Base-by-base conservation (phyloP, 2,329 filamentous ascomycete species). In the Ascochyta pisi region DNA sequence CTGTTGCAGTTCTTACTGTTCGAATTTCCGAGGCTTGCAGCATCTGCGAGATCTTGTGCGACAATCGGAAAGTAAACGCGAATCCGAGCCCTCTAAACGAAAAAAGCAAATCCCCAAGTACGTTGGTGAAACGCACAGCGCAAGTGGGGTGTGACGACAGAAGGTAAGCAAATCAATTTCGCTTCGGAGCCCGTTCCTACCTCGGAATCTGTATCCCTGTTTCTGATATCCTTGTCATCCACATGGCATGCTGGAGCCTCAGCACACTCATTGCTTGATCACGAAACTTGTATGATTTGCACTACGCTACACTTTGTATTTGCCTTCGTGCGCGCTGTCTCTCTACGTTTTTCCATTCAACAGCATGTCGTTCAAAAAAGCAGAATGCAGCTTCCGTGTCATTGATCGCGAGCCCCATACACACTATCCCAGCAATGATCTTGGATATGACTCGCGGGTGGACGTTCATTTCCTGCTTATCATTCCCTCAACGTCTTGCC, bases 111-210 rank as follows among this genome's bases (percentile, higher is more conserved):
- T 31, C 12, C 16, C 37, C 19, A 27, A 16, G 26, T 34, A 37
- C 46, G 41, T 51, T 51, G 31, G 48, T 57, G 54, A 40, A 55
- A 55, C 53, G 19, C 53, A 46, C 41, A 55, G 41, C 46, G 42
- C 35, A 42, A 42, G 53, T 55, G 44, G 59, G 58, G 66, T 62
- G 66, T 57, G 62, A 63, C 62, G 54, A 54, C 62, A 63, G 50
- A 64, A 71, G 68, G 71, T 73, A 61, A 72, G 70, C 65, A 63
- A 47, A 49, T 58, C 69, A 66, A 73, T 71, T 62, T 71, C 70
- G 66, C 67, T 71, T 70, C 63, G 55, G 54, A 52, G 54, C 60
- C 49, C 60, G 52, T 64, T 52, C 63, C 60, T 53, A 43, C 53
- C 37, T 47, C 40, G 39, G 43, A 39, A 46, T 48, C 50, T 34